phyloP scores from a whole-genome alignment of 805 yeast species.

The Candida xyloterini region DNA sequence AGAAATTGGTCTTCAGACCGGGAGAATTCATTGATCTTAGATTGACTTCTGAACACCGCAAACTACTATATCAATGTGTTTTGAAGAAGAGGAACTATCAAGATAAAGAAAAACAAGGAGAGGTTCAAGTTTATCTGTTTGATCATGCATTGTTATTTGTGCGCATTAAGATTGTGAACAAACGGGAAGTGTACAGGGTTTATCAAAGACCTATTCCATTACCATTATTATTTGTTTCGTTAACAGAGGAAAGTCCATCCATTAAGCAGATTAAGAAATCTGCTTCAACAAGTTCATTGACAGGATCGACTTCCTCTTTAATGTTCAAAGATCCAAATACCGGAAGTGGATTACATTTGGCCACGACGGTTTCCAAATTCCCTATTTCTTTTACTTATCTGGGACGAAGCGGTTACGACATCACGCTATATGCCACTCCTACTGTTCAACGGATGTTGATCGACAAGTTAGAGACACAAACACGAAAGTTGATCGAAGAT shows the following conservation, averaged over 20 bases:
- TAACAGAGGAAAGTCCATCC: constrained; percentile 76
- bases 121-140: constrained; percentile 79
- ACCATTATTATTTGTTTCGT: constrained; percentile 68
- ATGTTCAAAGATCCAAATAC: constrained; percentile 23
- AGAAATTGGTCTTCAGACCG: constrained; percentile 73
- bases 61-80: constrained; percentile 73
- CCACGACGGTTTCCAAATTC: constrained; percentile 34
- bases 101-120: constrained; percentile 70
- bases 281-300: constrained; percentile 33
- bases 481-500: constrained; percentile 62
- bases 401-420: constrained; percentile 53
- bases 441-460: constrained; percentile 75
- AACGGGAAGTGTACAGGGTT: constrained; percentile 88
- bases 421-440: constrained; percentile 51
- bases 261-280: constrained; percentile 44
- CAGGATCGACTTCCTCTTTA: constrained; percentile 31
- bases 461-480: constrained; percentile 78
- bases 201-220: constrained; percentile 85
- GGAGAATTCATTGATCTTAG: constrained; percentile 87
- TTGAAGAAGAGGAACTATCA: constrained; percentile 67
- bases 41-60: constrained; percentile 75
- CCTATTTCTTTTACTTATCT: constrained; percentile 52
- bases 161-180: constrained; percentile 79
- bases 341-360: constrained; percentile 20
- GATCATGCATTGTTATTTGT: constrained; percentile 87